Conservation (phyloP, 1,284 basidiomycete genomes). For the Anthracocystis setariae region DNA sequence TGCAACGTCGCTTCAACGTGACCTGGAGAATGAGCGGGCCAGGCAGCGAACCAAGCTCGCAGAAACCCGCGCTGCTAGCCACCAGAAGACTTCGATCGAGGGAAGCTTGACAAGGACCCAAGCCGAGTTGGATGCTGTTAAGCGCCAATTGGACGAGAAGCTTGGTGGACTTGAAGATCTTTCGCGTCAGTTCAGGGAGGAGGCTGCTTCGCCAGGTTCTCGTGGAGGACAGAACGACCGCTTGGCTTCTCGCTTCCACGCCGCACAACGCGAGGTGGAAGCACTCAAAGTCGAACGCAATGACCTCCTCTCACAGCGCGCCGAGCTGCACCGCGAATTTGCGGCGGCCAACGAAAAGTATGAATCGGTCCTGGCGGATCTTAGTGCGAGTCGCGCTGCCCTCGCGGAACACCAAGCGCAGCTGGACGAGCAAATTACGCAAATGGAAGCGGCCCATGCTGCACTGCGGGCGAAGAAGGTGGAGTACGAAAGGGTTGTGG, state of each 20-base stretch:
- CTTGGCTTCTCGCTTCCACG: conserved; percentile 41
- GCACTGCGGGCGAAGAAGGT: conserved; percentile 38
- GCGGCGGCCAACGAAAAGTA: conserved; percentile 44
- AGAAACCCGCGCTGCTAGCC: conserved; percentile 20
- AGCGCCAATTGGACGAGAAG: conserved; percentile 47
- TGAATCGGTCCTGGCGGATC: conserved; percentile 38
- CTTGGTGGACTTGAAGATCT: conserved; percentile 40
- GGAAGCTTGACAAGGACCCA: conserved; percentile 33
- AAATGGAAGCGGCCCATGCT: conserved; percentile 49
- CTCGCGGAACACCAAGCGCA: conserved; percentile 50
- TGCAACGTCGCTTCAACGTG: conserved; percentile 35
- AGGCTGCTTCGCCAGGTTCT: conserved; percentile 15
- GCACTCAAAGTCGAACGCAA: conserved; percentile 41
- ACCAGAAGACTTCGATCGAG: conserved; percentile 43
- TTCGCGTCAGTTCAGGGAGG: conserved; percentile 26
- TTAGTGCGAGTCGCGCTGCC: conserved; percentile 30
- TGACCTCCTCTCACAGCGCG: conserved; percentile 41
- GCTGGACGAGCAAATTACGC: conserved; percentile 55
- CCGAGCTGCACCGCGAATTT: conserved; percentile 39
- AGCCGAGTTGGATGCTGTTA: conserved; percentile 36
- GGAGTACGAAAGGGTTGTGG: conserved; percentile 33
- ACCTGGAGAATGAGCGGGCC: conserved; percentile 35
- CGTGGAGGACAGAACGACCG: conserved; percentile 29
- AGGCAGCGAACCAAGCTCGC: conserved; percentile 36
- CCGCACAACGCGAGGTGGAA: conserved; percentile 39